Evolutionary conservation across 768 basidiomycete genomes (phyloP).

Genomic region (Tricholoma sp.): DNA sequence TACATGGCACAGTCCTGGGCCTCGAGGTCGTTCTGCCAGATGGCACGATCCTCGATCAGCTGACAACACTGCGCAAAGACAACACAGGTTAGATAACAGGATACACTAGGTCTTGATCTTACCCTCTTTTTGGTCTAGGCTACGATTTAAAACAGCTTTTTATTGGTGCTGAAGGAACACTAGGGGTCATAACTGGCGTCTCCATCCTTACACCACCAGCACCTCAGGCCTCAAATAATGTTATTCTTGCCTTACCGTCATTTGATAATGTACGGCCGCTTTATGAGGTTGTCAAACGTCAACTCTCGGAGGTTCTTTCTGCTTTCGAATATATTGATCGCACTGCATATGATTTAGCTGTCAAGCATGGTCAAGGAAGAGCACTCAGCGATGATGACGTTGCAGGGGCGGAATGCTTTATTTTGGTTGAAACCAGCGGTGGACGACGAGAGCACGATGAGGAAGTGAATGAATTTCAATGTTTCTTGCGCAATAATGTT

Average conservation of each 20-base stretch:
- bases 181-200: constrained; percentile 92
- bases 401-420: constrained; percentile 79
- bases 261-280: constrained; percentile 86
- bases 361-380: constrained; percentile 77
- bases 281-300: constrained; percentile 73
- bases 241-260: constrained; percentile 83
- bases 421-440: constrained; percentile 92
- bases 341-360: constrained; percentile 77
- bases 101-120: not conserved
- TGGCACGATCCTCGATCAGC: constrained; percentile 83
- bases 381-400: constrained; percentile 71
- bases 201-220: constrained; percentile 89
- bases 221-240: constrained; percentile 82
- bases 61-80: constrained; percentile 92
- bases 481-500: constrained; percentile 3
- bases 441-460: constrained; percentile 90
- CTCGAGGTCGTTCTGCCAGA: constrained; percentile 95
- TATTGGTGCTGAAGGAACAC: constrained; percentile 95
- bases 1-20: constrained; percentile 93
- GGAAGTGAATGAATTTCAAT: constrained; percentile 49
- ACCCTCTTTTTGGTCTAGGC: constrained; percentile 42
- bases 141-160: constrained; percentile 98
- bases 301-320: constrained; percentile 91
- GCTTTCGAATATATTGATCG: constrained; percentile 97
- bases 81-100: constrained; percentile 67